A percentile compares a stretch with the other conserved stretches of the same genome.
phyloP scores from a whole-genome alignment of 305 asterid species.

The Solanum hybrid region DNA sequence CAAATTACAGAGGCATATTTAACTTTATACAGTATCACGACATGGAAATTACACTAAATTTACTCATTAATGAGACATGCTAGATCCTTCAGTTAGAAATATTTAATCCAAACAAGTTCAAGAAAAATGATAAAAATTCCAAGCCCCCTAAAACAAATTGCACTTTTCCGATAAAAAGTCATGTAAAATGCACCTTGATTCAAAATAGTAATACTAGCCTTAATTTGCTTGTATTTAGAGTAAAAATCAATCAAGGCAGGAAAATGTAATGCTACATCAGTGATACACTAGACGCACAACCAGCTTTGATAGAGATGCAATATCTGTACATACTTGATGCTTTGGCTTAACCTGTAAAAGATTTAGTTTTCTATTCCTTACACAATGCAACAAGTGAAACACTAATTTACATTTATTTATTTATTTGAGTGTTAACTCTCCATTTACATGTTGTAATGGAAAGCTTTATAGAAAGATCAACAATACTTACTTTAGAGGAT shows the following conservation, averaged over 20 bases:
- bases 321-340: background rate
- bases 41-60: background rate
- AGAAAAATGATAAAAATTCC: background rate
- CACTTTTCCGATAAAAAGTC: background rate
- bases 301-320: background rate
- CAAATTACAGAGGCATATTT: background rate
- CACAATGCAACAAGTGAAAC: background rate
- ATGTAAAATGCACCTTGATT: background rate
- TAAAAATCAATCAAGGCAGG: background rate
- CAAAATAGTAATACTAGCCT: background rate
- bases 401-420: background rate
- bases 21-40: background rate
- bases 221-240: background rate
- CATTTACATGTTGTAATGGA: background rate
- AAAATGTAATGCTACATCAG: background rate
- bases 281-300: background rate
- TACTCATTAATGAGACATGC: background rate
- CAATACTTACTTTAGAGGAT: constrained; percentile 71
- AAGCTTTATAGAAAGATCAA: background rate
- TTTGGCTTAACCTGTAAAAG: background rate
- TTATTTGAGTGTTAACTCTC: background rate
- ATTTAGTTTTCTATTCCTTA: background rate
- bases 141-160: background rate
- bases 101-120: background rate
- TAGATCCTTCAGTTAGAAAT: background rate